Evolutionary conservation across 352 stramenopile genomes (phyloP), one percentile per base, ranked within the genome.

Genomic region (Pythium grandisporangium): DNA sequence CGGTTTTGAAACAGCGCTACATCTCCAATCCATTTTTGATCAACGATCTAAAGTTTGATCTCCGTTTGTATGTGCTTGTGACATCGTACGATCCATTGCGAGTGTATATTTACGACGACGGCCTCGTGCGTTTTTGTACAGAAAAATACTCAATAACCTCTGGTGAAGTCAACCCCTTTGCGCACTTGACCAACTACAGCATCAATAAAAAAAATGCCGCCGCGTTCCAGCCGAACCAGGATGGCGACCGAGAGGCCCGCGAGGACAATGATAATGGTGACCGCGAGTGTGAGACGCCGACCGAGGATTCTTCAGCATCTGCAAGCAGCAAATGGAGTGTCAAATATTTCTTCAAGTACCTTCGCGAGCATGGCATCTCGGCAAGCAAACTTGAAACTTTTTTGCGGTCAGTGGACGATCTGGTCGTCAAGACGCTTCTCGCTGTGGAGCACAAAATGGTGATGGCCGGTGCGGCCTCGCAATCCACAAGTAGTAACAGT

Each of bases 131-230:
- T 8, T 95, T 96, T 49, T 92, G 78, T 22, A 93, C 83, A 0
- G 64, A 84, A 37, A 82, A 84, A 24, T 90, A 87, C 48, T 86
- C 73, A 17, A 81, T 57, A 2, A 63, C 39, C 25, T 70, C 58
- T 5, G 76, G 81, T 6, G 30, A 95, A 40, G 61, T 84, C 22
- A 93, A 88, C 46, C 66, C 64, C 3, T 96, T 90, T 49, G 73
- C 73, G 1, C 84, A 96, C 53, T 55, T 96, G n/a, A 96, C 87
- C 10, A 96, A 96, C 60, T 96, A 93, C 69, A 87, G 67, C 44
- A 78, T 96, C 42, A 96, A 96, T 60, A 95, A 96, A 55, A 92
- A 85, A 37, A 95, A 87, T 53, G 65, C 55, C 21, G 52, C 59
- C 1, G 61, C 52, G 2, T 95, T 93, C 50, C 60, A 87, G 51